These are phyloP conservation scores for Candida hungchunana DNA, from an alignment of 805 yeast species.

Conservation along the genomic window DNA sequence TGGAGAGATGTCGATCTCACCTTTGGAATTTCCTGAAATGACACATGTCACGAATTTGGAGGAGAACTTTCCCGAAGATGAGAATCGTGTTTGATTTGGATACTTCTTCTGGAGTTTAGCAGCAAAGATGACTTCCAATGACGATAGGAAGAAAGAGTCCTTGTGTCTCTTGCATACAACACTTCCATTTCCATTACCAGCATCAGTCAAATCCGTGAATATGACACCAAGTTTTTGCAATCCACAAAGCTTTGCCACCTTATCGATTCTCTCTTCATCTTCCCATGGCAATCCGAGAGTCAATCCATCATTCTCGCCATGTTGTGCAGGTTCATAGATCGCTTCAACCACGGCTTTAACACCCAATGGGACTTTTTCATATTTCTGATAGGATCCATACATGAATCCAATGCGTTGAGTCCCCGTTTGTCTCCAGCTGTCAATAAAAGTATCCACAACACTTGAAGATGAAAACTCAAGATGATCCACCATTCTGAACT, in stretches of 20 bases:
- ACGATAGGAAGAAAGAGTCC: conserved; percentile 83
- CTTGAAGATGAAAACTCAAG: conserved; percentile 79
- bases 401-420: conserved; percentile 81
- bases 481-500: conserved; percentile 95
- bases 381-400: conserved; percentile 75
- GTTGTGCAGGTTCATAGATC: conserved; percentile 89
- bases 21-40: conserved; percentile 79
- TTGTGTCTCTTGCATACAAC: conserved; percentile 92
- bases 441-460: conserved; percentile 78
- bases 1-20: conserved; percentile 86
- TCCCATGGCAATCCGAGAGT: conserved; percentile 53
- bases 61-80: conserved; percentile 62
- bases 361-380: conserved; percentile 86
- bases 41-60: conserved; percentile 94
- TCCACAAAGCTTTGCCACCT: conserved; percentile 55
- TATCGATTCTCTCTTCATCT: conserved; percentile 48
- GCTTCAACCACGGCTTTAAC: conserved; percentile 92
- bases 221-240: conserved; percentile 73
- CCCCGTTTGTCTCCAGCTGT: conserved; percentile 88
- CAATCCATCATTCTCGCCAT: conserved; percentile 81
- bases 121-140: conserved; percentile 83
- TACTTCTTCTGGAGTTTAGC: conserved; percentile 67
- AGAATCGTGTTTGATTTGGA: conserved; percentile 62
- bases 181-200: conserved; percentile 82
- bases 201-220: conserved; percentile 85